Base-by-base conservation (phyloP, 768 basidiomycete genomes). In the Leccinum variicolor region DNA sequence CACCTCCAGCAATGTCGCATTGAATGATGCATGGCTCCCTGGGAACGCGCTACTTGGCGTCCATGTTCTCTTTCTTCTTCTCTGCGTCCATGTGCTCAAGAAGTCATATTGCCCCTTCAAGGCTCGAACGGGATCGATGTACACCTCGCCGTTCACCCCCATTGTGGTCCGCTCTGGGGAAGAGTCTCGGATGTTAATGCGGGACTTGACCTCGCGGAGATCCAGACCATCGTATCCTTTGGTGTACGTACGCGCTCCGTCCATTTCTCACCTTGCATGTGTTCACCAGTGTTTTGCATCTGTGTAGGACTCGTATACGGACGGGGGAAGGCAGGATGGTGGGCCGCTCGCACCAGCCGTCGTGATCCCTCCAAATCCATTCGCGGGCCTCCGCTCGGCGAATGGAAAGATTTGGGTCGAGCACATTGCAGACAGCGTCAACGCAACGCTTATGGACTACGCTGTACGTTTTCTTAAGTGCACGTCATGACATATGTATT, bases 401-500 rank as follows among this genome's bases (percentile, higher is more conserved):
- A 81, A 84, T 59, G 83, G 83, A 9, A 68, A 66, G 26, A 62
- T 82, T 23, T 84, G 83, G 82, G 68, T 77, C 7, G 81, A 84
- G 58, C 55, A 77, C 50, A 67, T 84, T 3, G 80, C 81, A 0
- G 65, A 70, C 26, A 67, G 62, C 25, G 64, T 74, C 23, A 67
- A 73, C 9, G 80, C 80, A 3, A 74, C 61, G 1, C 58, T 83
- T 31, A 79, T 75, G 66, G 80, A 81, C 62, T 84, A 81, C 39
- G 80, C 83, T 7, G 83, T 82, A 56, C 17, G 77, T 61, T 33
- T 10, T 55, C 17, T 39, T 3, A 14, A 28, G 19, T 7, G 3
- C 15, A 25, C 0, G 1, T 10, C 8, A 29, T 2, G 3, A 45
- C 4, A 4, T 33, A 10, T 9, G 26, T 41, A 23, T 33, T 52